These are phyloP conservation scores for Actinomortierella wolfii DNA, from an alignment of 371 early-diverging fungal genomes.

Conservation along the genomic window DNA sequence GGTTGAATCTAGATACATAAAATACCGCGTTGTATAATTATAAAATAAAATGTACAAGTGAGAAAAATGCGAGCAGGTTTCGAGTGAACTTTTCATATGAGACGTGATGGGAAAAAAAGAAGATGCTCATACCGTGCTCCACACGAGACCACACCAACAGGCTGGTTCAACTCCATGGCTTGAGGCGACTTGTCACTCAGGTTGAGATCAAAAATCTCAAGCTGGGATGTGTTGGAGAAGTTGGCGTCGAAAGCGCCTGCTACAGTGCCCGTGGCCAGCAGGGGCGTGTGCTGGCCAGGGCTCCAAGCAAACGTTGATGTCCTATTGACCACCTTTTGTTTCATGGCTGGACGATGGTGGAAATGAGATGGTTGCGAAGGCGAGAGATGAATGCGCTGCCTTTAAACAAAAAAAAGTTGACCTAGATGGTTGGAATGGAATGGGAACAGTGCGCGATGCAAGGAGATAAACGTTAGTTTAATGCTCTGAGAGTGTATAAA, in stretches of 20 bases:
- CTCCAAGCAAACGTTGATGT: conserved; percentile 87
- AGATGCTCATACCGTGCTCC: conserved; percentile 72
- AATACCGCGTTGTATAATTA: neutral
- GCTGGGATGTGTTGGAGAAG: conserved; percentile 88
- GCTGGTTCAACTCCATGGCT: conserved; percentile 39
- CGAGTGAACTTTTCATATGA: too few species aligned
- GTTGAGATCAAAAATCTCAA: conserved; percentile 88
- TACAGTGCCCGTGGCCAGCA: conserved; percentile 93
- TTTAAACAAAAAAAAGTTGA: too few species aligned
- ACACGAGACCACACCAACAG: conserved; percentile 66
- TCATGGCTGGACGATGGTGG: conserved; percentile 26
- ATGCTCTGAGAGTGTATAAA: too few species aligned
- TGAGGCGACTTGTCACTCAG: conserved; percentile 52
- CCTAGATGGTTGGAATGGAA: too few species aligned
- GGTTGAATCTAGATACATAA: conserved; percentile 71
- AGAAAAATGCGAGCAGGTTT: neutral
- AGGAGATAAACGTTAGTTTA: too few species aligned
- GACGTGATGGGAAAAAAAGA: neutral
- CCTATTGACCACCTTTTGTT: conserved; percentile 72
- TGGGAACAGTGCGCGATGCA: too few species aligned
- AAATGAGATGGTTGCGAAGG: conserved; percentile 1
- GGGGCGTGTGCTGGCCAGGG: conserved; percentile 71
- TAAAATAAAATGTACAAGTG: neutral
- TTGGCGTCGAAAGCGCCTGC: conserved; percentile 96
- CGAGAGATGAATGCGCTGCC: neutral